These are phyloP conservation scores for Candida ficus DNA, from an alignment of 805 yeast species.

Conservation along the genomic window DNA sequence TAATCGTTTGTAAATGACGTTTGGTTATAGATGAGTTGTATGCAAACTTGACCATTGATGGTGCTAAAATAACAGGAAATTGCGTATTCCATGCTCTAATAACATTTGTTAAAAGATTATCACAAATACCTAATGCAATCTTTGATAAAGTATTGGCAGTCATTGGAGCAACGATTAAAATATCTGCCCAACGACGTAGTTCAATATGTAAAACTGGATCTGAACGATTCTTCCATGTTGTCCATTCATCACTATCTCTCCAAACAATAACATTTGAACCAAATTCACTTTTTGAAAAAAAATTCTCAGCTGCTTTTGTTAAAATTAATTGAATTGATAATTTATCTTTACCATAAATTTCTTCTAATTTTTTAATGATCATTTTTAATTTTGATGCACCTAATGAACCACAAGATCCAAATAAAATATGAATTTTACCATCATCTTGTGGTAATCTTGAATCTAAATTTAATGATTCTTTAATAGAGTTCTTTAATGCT, in stretches of 20 bases:
- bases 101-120: slow-evolving; percentile 84
- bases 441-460: slow-evolving; percentile 73
- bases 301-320: slow-evolving; percentile 83
- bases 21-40: slow-evolving; percentile 87
- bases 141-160: slow-evolving; percentile 91
- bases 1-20: slow-evolving; percentile 68
- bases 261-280: slow-evolving; percentile 70
- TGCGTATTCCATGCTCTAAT: slow-evolving; percentile 94
- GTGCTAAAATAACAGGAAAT: slow-evolving; percentile 85
- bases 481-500: slow-evolving; percentile 6
- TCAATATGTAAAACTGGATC: slow-evolving; percentile 96
- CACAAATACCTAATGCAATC: slow-evolving; percentile 86
- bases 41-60: slow-evolving; percentile 92
- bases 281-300: slow-evolving; percentile 49
- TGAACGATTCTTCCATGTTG: slow-evolving; percentile 69
- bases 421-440: slow-evolving; percentile 76
- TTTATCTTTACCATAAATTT: slow-evolving; percentile 67
- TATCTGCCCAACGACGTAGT: slow-evolving; percentile 94
- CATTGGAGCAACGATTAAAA: slow-evolving; percentile 87
- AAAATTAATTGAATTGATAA: slow-evolving; percentile 82
- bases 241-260: slow-evolving; percentile 96
- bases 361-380: slow-evolving; percentile 76
- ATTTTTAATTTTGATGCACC: slow-evolving; percentile 76
- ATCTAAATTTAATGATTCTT: slow-evolving; percentile 45
- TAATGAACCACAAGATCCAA: slow-evolving; percentile 87